Evolutionary conservation across 2,329 filamentous ascomycete genomes (phyloP).

Genomic region (Fusarium tuaranense): DNA sequence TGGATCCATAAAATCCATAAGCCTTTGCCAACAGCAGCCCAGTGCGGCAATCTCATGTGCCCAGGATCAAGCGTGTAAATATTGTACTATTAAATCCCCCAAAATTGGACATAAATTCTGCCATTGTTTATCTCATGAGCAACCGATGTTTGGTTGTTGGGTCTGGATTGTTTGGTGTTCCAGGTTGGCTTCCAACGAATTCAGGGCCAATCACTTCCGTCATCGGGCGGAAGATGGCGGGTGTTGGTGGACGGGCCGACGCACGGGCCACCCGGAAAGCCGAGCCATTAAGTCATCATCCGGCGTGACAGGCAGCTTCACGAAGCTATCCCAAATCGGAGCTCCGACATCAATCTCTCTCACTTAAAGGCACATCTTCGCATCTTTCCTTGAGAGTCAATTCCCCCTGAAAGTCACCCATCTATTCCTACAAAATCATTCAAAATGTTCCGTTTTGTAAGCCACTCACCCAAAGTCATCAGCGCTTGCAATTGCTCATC

Average conservation of each 20-base stretch:
- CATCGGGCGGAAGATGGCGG: conserved; percentile 18
- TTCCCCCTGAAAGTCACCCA: conserved; percentile 1
- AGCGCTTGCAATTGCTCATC: conserved; percentile 29
- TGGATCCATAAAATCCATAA: neutral
- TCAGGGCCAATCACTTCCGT: neutral
- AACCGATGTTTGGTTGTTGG: neutral
- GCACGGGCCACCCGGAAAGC: conserved; percentile 38
- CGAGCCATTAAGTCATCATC: conserved; percentile 43
- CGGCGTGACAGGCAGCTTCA: conserved; percentile 42
- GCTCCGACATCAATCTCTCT: conserved; percentile 37
- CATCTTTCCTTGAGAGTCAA: conserved; percentile 10
- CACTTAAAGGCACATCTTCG: neutral
- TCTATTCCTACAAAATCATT: neutral
- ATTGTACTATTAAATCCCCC: neutral
- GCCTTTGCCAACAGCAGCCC: neutral
- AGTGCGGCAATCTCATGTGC: neutral
- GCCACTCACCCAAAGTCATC: conserved; percentile 31
- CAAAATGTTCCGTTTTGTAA: conserved; percentile 62
- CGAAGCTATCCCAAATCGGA: conserved; percentile 45
- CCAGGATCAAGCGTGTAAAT: too few relatives aligned
- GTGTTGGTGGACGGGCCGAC: conserved; percentile 12
- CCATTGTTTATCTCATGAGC: neutral
- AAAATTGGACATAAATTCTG: neutral
- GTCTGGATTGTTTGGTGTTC: neutral
- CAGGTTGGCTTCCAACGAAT: neutral